Conservation (phyloP, 306 rosid genomes). For the Citrullus amarus region DNA sequence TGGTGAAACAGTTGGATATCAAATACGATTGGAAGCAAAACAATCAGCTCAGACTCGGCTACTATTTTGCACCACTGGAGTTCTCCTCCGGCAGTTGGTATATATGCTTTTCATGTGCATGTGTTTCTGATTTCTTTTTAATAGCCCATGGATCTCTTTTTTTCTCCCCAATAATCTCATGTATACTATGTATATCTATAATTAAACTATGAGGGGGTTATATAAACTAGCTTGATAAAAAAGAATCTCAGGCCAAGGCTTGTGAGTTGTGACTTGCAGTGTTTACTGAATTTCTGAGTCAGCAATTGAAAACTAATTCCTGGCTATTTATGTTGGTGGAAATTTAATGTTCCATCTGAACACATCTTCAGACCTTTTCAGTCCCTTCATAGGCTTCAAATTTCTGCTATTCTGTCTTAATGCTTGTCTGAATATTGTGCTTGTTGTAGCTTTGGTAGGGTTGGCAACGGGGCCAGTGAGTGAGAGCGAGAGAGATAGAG, state of each 20-base stretch:
- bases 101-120: slow-evolving; percentile 6
- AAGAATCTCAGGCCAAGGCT: neutral
- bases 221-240: neutral
- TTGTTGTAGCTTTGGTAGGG: slow-evolving; percentile 5
- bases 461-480: neutral
- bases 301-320: neutral
- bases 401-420: neutral
- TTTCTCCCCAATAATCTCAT: neutral
- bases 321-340: neutral
- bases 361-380: neutral
- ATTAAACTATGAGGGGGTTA: neutral
- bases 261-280: neutral
- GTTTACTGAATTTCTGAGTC: slow-evolving; percentile 1
- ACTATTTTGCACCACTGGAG: slow-evolving; percentile 95
- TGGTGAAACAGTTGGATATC: slow-evolving; percentile 91
- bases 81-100: slow-evolving; percentile 87
- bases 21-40: slow-evolving; percentile 85
- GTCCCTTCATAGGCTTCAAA: neutral
- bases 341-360: neutral
- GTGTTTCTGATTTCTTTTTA: neutral
- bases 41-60: slow-evolving; percentile 67
- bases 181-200: neutral
- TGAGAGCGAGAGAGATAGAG: too few species aligned
- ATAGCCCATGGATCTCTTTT: neutral
- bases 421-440: neutral